These are phyloP conservation scores for Hysterium pulicare DNA, from an alignment of 2,329 filamentous ascomycete species.

Conservation along the genomic window DNA sequence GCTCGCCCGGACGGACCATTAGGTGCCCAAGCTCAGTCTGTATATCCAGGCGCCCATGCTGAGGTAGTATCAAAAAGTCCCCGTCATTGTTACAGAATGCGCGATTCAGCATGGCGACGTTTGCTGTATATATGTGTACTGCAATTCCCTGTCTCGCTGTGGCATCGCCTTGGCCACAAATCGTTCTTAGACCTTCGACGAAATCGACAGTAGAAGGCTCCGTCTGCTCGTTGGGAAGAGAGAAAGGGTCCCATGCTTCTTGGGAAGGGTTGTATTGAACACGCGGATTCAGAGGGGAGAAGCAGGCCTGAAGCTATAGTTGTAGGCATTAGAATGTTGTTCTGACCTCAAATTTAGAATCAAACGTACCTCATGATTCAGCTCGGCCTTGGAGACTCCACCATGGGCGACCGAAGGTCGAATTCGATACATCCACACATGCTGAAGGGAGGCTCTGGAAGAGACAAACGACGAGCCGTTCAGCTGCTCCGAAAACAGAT, in stretches of 20 bases:
- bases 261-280: conserved; percentile 8
- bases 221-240: too few relatives aligned
- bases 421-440: conserved; percentile 33
- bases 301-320: conserved; percentile 6
- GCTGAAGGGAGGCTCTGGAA: conserved; percentile 12
- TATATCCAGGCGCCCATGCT: conserved; percentile 11
- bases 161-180: conserved; percentile 18
- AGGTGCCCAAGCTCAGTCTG: conserved; percentile 13
- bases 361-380: too few relatives aligned
- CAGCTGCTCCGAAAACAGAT: conserved; percentile 28
- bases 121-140: conserved; percentile 16
- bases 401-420: conserved; percentile 21
- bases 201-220: conserved; percentile 12
- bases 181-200: conserved; percentile 15
- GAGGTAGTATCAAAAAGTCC: conserved; percentile 10
- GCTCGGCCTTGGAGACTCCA: too few relatives aligned
- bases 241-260: conserved; percentile 12
- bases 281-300: conserved; percentile 8
- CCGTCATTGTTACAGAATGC: conserved; percentile 15
- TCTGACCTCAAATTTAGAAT: too few relatives aligned
- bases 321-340: conserved; percentile 1
- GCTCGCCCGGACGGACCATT: conserved; percentile 12
- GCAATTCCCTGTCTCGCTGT: conserved; percentile 14
- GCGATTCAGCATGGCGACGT: conserved; percentile 12
- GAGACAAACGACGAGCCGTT: conserved; percentile 27